phyloP scores from a whole-genome alignment of 495 filamentous ascomycete species.

The Penicillium cosmopolitanum region DNA sequence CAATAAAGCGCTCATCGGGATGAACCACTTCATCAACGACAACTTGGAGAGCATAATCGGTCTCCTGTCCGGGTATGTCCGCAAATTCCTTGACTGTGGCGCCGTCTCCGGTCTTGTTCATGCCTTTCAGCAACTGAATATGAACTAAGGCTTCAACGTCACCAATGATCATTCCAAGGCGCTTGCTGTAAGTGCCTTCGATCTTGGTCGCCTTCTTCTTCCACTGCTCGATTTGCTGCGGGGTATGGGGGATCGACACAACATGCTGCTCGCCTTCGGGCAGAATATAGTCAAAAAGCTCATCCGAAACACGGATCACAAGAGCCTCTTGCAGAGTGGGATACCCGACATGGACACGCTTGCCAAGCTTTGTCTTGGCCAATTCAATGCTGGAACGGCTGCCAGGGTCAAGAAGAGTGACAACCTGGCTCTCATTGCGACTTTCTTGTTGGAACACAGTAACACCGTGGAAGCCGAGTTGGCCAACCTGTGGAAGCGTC shows the following conservation, averaged over 20 bases:
- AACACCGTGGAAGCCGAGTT: constrained; percentile 86
- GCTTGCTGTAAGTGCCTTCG: constrained; percentile 84
- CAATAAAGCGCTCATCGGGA: constrained; percentile 91
- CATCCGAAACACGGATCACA: constrained; percentile 85
- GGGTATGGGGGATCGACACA: constrained; percentile 68
- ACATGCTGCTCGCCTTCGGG: constrained; percentile 63
- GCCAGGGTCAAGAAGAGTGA: constrained; percentile 78
- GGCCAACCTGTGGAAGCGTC: constrained; percentile 76
- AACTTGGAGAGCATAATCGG: constrained; percentile 86
- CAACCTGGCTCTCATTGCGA: constrained; percentile 94
- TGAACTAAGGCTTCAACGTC: constrained; percentile 86
- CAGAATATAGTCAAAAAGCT: constrained; percentile 87
- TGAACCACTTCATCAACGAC: constrained; percentile 89
- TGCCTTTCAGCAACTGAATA: constrained; percentile 88
- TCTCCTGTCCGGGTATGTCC: constrained; percentile 84
- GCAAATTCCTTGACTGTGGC: constrained; percentile 93
- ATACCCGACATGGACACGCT: constrained; percentile 89
- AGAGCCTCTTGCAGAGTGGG: constrained; percentile 95
- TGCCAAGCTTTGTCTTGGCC: constrained; percentile 79
- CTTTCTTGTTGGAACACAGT: constrained; percentile 97
- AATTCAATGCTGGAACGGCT: constrained; percentile 66
- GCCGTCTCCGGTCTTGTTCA: constrained; percentile 88
- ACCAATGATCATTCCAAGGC: constrained; percentile 85
- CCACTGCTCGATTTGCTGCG: constrained; percentile 81
- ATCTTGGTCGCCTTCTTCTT: constrained; percentile 81